phyloP scores from a whole-genome alignment of 345 rosid species.

The Pistacia integerrima region DNA sequence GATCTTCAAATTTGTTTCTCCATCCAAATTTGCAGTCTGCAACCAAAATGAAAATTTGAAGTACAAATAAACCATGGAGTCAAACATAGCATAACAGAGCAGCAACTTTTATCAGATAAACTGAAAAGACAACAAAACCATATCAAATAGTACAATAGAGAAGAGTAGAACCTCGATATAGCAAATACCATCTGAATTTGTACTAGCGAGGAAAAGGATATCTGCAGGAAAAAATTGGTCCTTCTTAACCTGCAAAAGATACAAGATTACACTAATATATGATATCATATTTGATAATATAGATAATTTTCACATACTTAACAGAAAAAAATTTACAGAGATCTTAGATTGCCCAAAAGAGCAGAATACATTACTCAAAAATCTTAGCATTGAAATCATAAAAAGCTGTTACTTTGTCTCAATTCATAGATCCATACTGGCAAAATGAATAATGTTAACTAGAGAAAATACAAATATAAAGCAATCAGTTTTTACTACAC shows the following conservation, averaged over 20 bases:
- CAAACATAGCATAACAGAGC: constrained; percentile 3
- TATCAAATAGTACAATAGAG: constrained; percentile 8
- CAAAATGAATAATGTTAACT: constrained; percentile 2
- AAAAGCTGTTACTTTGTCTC: not conserved
- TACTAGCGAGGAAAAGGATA: constrained; percentile 84
- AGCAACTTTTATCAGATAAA: not conserved
- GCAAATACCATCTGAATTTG: constrained; percentile 96
- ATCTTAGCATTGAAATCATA: not conserved
- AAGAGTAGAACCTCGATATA: constrained; percentile 73
- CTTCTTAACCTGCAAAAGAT: constrained; percentile 75
- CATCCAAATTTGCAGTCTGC: constrained; percentile 98
- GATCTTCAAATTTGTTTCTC: constrained; percentile 98
- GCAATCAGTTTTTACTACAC: not conserved
- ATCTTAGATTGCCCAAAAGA: not conserved
- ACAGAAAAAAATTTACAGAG: not conserved
- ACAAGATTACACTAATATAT: constrained; percentile 19
- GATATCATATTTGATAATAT: constrained; percentile 5
- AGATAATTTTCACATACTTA: not conserved
- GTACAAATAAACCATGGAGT: not conserved
- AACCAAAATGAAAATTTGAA: constrained; percentile 28
- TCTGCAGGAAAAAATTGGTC: constrained; percentile 97
- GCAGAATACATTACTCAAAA: not conserved
- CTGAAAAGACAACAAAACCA: constrained; percentile 12
- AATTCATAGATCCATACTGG: not conserved
- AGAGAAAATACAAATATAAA: not conserved